These are phyloP conservation scores for Pseudogymnoascus sp. DNA, from an alignment of 2,329 filamentous ascomycete species.

Conservation along the genomic window DNA sequence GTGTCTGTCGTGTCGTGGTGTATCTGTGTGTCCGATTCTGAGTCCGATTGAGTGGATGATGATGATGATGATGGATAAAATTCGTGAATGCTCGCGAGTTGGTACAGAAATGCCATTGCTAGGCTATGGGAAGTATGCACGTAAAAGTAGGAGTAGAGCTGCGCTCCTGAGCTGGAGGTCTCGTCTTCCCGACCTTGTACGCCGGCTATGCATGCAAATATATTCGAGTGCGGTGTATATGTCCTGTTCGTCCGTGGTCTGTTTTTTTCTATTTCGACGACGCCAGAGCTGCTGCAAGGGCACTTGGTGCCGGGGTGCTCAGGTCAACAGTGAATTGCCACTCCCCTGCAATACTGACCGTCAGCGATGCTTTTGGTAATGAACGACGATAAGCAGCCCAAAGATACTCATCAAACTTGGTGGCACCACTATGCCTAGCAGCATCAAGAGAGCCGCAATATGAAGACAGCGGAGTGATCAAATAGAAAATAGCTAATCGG, in stretches of 20 bases:
- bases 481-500: not conserved
- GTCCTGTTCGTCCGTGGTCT: not conserved
- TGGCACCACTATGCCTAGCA: constrained; percentile 1
- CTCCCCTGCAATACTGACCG: constrained; percentile 4
- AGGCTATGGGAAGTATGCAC: not conserved
- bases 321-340: constrained; percentile 3
- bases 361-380: not conserved
- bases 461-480: not conserved
- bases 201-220: not conserved
- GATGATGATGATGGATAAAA: not conserved
- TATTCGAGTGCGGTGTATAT: not conserved
- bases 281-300: not conserved
- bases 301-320: not conserved
- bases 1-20: not conserved
- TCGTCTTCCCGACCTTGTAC: not conserved
- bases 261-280: not conserved
- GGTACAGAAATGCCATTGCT: not conserved
- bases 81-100: not conserved
- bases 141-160: not conserved
- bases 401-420: not conserved
- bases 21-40: not conserved
- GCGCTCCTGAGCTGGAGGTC: constrained; percentile 3
- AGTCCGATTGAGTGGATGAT: not conserved
- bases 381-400: not conserved
- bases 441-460: not conserved